phyloP scores from a whole-genome alignment of 768 basidiomycete genomes.

The Lentinula sp. region DNA sequence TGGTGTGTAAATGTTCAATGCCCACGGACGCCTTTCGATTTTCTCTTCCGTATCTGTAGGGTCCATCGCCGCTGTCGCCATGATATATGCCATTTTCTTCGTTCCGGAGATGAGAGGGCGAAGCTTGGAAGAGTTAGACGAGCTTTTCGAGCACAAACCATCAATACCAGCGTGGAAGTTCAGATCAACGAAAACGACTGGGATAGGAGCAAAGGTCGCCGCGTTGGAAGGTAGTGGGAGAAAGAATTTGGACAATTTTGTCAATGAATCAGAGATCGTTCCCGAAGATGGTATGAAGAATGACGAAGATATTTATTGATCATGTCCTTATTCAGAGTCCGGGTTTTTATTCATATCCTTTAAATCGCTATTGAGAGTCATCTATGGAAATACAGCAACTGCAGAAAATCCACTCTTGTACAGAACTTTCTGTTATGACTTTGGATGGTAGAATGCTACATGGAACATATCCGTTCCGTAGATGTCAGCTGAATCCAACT shows the following conservation, averaged over 20 bases:
- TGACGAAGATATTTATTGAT: not conserved
- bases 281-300: not conserved
- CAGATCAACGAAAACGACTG: not conserved
- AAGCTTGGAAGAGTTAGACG: conserved; percentile 4
- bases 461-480: no score
- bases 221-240: not conserved
- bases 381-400: no score
- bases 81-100: conserved; percentile 4
- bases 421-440: no score
- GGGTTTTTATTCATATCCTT: no score
- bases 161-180: conserved; percentile 4
- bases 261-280: not conserved
- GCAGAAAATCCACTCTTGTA: no score
- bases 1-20: not conserved
- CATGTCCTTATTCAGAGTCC: not conserved
- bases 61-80: conserved; percentile 4
- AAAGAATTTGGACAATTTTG: not conserved
- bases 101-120: conserved; percentile 5
- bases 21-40: not conserved
- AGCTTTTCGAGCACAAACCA: conserved; percentile 1
- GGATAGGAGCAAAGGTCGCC: conserved; percentile 2
- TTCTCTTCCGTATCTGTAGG: not conserved
- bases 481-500: no score
- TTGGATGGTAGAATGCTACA: no score
- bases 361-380: no score